These are phyloP conservation scores for Aspergillus conjunctus DNA, from an alignment of 495 filamentous ascomycete species.

Conservation along the genomic window DNA sequence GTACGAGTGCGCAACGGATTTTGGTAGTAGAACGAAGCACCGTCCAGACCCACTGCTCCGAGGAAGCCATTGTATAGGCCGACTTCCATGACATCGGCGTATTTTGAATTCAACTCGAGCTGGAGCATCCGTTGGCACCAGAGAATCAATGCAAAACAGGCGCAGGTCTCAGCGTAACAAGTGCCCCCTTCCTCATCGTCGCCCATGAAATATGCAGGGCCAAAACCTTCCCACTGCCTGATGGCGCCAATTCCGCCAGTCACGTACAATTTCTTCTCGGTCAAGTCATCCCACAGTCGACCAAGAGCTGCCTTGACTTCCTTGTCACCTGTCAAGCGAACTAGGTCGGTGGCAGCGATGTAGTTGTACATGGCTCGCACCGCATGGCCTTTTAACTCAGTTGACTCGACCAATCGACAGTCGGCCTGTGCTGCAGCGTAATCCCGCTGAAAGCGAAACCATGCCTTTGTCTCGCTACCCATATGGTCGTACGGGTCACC, in stretches of 20 bases:
- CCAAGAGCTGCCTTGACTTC: conserved; percentile 36
- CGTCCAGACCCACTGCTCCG: conserved; percentile 49
- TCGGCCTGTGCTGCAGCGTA: conserved; percentile 22
- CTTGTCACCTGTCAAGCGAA: conserved; percentile 29
- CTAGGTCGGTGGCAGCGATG: conserved; percentile 41
- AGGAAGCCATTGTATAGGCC: conserved; percentile 63
- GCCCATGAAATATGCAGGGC: conserved; percentile 59
- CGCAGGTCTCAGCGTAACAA: conserved; percentile 65
- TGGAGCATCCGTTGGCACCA: conserved; percentile 56
- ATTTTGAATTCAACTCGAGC: conserved; percentile 52
- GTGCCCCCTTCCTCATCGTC: conserved; percentile 57
- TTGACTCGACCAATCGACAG: conserved; percentile 48
- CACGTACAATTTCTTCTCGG: conserved; percentile 60
- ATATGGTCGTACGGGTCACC: conserved; percentile 15
- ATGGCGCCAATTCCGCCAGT: conserved; percentile 63
- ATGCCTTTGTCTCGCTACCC: conserved; percentile 13
- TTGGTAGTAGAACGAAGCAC: conserved; percentile 17
- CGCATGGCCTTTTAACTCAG: conserved; percentile 59
- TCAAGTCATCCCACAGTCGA: conserved; percentile 59
- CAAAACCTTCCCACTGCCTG: conserved; percentile 64
- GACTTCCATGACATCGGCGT: conserved; percentile 61
- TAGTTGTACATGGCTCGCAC: conserved; percentile 62
- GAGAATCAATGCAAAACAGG: conserved; percentile 63
- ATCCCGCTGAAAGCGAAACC: conserved; percentile 12
- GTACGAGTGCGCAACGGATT: conserved; percentile 10